Conservation (phyloP, 164 flowering plant genomes). For the Pachysandra terminalis region DNA sequence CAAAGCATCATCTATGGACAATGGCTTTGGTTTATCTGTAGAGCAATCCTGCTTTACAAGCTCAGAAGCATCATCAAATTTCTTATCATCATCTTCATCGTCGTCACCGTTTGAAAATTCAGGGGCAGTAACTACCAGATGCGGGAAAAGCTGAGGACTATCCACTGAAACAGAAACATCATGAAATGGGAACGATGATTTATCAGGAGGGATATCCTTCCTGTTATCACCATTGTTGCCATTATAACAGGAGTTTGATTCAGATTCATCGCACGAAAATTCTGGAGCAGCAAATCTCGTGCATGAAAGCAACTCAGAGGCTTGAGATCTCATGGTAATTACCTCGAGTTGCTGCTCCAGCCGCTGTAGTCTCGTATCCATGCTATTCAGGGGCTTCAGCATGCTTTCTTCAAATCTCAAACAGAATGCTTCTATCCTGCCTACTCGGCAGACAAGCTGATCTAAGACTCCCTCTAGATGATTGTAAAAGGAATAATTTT, state of each 20-base stretch:
- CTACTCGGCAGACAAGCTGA: constrained; percentile 64
- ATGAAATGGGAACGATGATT: constrained; percentile 16
- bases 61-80: constrained; percentile 19
- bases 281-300: constrained; percentile 51
- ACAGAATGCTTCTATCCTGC: constrained; percentile 58
- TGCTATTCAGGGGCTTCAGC: constrained; percentile 61
- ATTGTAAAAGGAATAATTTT: constrained; percentile 11
- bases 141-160: constrained; percentile 28
- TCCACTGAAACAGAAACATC: constrained; percentile 18
- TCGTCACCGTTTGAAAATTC: constrained; percentile 56
- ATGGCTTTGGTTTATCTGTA: constrained; percentile 24
- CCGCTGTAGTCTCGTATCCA: constrained; percentile 66
- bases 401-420: constrained; percentile 74
- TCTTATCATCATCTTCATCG: constrained; percentile 14
- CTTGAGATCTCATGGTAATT: constrained; percentile 31
- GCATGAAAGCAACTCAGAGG: constrained; percentile 26
- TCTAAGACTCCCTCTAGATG: constrained; percentile 49
- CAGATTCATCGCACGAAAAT: constrained; percentile 39
- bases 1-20: constrained; percentile 77
- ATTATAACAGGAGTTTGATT: constrained; percentile 31
- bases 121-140: constrained; percentile 53
- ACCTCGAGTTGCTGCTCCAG: constrained; percentile 65
- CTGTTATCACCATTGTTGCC: constrained; percentile 21
- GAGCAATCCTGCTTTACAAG: constrained; percentile 17
- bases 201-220: constrained; percentile 20